Evolutionary conservation across 2,329 filamentous ascomycete species (phyloP), one percentile per base, ranked within the genome.

Genomic region (Aspergillus aculeatinus): DNA sequence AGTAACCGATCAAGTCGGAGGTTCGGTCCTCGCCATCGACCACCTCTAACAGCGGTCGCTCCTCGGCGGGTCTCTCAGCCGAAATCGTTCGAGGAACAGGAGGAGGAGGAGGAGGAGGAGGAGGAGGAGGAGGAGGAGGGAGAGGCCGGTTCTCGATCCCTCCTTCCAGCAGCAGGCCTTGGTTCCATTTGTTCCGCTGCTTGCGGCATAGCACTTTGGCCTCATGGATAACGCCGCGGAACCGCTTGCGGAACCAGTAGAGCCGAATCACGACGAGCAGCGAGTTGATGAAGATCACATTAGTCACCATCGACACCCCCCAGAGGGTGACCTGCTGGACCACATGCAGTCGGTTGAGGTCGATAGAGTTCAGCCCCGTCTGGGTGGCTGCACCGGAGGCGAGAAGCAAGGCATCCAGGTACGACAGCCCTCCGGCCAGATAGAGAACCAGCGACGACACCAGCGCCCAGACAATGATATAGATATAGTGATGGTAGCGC

Each of bases 241-340:
- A 96, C 12, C 92, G 86, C 75, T 94, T 96, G 76, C 97, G 92
- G 72, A 98, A 98, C 93, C 92, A 98, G 76, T 96, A 96, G 2
- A 98, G 81, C 31, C 94, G 89, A 9, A 97, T 82, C 67, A 96
- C 91, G 11, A 98, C 94, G 35, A 98, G 91, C 55, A 86, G 89
- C 1, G 89, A 87, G 71, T 95, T 87, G 68, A 96, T 87, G 48
- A 89, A 87, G 60, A 96, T 93, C 0, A 92, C 91, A 60, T 91
- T 95, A 25, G 88, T 86, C n/a, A 90, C 68, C 82, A 91, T 87
- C 5, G 88, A 80, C 50, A 90, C 81, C 10, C 91, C 67, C 69
- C 88, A 91, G 39, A 95, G 78, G 52, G 89, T 83, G 51, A 89
- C 72, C 76, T 94, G 89, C 71, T 90, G 88, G 62, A 87, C 89